Evolutionary conservation across 805 yeast genomes (phyloP), one percentile per base, ranked within the genome.

Genomic region (Saccharomycopsis synnaedendra): DNA sequence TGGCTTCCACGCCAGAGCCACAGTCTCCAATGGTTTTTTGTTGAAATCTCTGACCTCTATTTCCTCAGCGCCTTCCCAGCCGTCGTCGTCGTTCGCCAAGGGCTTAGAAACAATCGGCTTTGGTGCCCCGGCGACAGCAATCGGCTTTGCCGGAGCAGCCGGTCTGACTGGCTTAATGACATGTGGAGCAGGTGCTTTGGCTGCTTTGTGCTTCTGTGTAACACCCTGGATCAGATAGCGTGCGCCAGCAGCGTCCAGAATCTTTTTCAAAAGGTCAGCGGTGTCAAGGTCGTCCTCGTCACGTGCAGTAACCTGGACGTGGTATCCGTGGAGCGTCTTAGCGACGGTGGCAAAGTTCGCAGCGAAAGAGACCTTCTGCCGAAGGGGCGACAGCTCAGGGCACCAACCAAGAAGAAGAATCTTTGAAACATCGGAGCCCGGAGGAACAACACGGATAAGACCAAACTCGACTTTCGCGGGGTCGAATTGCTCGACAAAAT

Each of bases 251-350:
- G 97, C 96, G 55, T 86, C 83, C 54, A 85, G 80, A 43, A 93
- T 80, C 54, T 86, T 80, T 41, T 77, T 71, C 56, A 87, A 63
- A 49, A 93, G 75, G 51, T 84, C 94, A 30, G 72, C 72, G 41
- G 84, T 83, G 57, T 86, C 85, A 61, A 94, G 72, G 63, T 93
- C 98, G 59, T 88, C 96, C 40, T 76, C 70, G 60, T 86, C 95
- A 66, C 97, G 80, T n/a, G 97, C 97, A 43, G 96, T 88, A 55
- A 93, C 80, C 65, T 93, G 97, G 47, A 93, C 89, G 62, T 93
- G 98, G 66, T 90, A 93, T 42, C 95, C 95, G 56, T 72, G 72
- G 58, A 85, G 71, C 27, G 78, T 69, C 50, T 72, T 78, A 31
- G 88, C 76, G 27, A 85, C 84, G 39, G 80, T 85, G 39, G 85